These are phyloP conservation scores for Phytophthora rubi DNA, from an alignment of 352 stramenopile genomes.

Conservation along the genomic window DNA sequence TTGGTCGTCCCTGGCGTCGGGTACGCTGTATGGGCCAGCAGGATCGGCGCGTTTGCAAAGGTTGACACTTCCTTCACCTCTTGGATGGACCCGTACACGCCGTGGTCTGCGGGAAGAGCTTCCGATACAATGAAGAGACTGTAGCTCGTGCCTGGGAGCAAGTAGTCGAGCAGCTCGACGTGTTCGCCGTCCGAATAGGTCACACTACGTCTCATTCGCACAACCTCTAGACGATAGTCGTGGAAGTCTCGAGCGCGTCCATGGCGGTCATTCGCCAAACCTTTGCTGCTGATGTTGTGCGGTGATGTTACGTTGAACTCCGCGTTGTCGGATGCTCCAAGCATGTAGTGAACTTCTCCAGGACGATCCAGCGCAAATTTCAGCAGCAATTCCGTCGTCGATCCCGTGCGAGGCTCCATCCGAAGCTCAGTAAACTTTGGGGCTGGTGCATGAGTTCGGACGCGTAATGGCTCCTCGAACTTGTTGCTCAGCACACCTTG, in stretches of 20 bases:
- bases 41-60: conserved; percentile 64
- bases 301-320: conserved; percentile 77
- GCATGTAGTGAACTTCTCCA: conserved; percentile 80
- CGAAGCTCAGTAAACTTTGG: conserved; percentile 55
- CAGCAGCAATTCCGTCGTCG: conserved; percentile 77
- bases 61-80: conserved; percentile 59
- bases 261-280: conserved; percentile 19
- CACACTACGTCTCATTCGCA: conserved; percentile 55
- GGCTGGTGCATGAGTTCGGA: conserved; percentile 53
- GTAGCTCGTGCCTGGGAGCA: conserved; percentile 66
- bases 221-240: conserved; percentile 67
- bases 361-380: conserved; percentile 59
- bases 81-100: conserved; percentile 63
- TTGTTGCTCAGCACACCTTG: conserved; percentile 63
- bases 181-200: conserved; percentile 35
- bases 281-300: conserved; percentile 79
- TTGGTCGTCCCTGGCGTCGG: conserved; percentile 59
- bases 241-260: conserved; percentile 43
- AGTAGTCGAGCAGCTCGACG: conserved; percentile 68
- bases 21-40: conserved; percentile 69
- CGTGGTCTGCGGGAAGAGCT: conserved; percentile 46
- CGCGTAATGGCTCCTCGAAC: conserved; percentile 40
- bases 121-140: conserved; percentile 71
- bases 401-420: conserved; percentile 64
- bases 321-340: conserved; percentile 55